Evolutionary conservation across 805 yeast species (phyloP).

Genomic region (Metschnikowia hibisci): DNA sequence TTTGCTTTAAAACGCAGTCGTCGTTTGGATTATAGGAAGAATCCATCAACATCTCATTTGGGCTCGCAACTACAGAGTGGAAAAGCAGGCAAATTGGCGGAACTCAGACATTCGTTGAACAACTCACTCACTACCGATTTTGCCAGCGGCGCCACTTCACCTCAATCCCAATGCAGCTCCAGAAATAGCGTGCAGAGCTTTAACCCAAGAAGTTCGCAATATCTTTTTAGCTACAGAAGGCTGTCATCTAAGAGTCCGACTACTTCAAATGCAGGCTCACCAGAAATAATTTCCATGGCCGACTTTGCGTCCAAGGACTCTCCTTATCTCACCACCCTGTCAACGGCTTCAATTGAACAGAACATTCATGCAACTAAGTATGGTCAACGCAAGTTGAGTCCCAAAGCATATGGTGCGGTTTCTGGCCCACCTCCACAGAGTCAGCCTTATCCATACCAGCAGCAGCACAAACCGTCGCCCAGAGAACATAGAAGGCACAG

Average conservation of each 20-base stretch:
- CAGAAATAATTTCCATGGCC: slow-evolving; percentile 4
- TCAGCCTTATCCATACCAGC: slow-evolving; percentile 1
- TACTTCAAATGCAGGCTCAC: background rate
- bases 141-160: background rate
- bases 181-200: slow-evolving; percentile 14
- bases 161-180: background rate
- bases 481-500: background rate
- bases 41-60: slow-evolving; percentile 19
- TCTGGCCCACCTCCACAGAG: slow-evolving; percentile 1
- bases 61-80: slow-evolving; percentile 23
- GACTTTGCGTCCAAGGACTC: slow-evolving; percentile 16
- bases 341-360: slow-evolving; percentile 9
- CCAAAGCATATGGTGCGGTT: slow-evolving; percentile 6
- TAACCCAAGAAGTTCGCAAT: slow-evolving; percentile 30
- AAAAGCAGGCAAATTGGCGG: slow-evolving; percentile 26
- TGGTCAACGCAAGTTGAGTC: slow-evolving; percentile 11
- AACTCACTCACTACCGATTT: background rate
- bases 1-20: slow-evolving; percentile 37
- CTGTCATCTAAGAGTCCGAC: slow-evolving; percentile 4
- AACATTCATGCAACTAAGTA: slow-evolving; percentile 14
- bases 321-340: slow-evolving; percentile 20
- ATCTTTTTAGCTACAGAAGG: slow-evolving; percentile 33
- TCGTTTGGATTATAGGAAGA: slow-evolving; percentile 38
- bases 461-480: background rate
- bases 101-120: slow-evolving; percentile 18